Conservation (phyloP, 75 land plant genomes). For the Pinus tabuliformis region DNA sequence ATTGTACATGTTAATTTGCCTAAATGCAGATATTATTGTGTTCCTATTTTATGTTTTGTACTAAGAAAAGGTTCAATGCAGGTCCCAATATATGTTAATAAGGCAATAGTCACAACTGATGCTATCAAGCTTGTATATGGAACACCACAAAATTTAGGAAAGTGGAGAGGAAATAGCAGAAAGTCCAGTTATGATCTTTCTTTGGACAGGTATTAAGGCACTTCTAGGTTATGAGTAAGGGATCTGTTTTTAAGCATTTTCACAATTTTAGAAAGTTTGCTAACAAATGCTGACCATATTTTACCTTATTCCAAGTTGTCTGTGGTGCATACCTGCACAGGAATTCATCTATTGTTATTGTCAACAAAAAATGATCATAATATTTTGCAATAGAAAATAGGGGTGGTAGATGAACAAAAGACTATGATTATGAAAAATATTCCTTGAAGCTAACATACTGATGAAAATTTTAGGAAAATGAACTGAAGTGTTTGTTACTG, state of each 20-base stretch:
- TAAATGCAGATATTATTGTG: not conserved
- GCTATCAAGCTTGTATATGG: conserved; percentile 57
- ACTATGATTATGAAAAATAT: too few relatives aligned
- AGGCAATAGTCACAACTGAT: conserved; percentile 51
- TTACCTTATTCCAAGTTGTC: not conserved
- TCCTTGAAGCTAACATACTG: too few relatives aligned
- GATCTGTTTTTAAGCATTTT: not conserved
- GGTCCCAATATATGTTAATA: conserved; percentile 73
- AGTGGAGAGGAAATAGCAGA: conserved; percentile 13
- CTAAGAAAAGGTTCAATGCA: conserved; percentile 11
- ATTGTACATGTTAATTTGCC: not conserved
- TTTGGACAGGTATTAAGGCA: conserved; percentile 37
- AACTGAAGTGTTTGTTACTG: too few relatives aligned
- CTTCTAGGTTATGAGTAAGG: not conserved
- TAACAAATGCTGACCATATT: not conserved
- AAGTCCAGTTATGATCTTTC: conserved; percentile 36
- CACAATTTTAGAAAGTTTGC: not conserved
- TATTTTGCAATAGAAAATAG: too few relatives aligned
- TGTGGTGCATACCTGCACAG: not conserved
- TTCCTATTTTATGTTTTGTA: not conserved
- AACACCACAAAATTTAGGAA: conserved; percentile 9
- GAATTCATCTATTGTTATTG: not conserved
- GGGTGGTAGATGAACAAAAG: too few relatives aligned
- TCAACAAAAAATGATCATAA: not conserved
- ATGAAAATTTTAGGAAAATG: too few relatives aligned